Percentiles rank a stretch among this genome's conserved stretches.
phyloP scores from a whole-genome alignment of 305 asterid genomes.

The Fraxinus floribunda region DNA sequence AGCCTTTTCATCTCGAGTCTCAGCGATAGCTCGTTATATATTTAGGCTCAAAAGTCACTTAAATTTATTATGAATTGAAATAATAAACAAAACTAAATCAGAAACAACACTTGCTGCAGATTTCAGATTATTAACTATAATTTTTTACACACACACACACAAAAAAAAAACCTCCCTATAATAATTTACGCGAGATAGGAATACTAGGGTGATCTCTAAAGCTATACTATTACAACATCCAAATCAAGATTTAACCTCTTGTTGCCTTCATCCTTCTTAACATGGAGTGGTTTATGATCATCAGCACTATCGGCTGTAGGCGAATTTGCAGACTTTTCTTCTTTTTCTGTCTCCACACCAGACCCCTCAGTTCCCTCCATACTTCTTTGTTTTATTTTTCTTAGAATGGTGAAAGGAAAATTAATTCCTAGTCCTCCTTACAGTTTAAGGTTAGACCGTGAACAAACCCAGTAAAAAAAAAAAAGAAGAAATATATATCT shows the following conservation, averaged over 20 bases:
- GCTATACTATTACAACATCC: background rate
- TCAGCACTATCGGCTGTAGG: conserved; percentile 19
- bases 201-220: background rate
- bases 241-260: background rate
- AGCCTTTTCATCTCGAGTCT: background rate
- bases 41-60: background rate
- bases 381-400: background rate
- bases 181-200: background rate
- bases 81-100: background rate
- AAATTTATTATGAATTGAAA: background rate
- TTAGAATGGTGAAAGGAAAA: background rate
- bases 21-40: background rate
- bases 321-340: conserved; percentile 3
- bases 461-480: conserved; percentile 5
- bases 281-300: conserved; percentile 28
- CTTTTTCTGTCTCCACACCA: conserved; percentile 21
- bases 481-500: background rate
- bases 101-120: background rate
- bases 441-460: background rate
- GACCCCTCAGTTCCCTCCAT: conserved; percentile 24
- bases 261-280: background rate
- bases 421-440: background rate
- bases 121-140: background rate
- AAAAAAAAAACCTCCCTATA: background rate
- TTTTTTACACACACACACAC: background rate